Evolutionary conservation across 73 alveolate species (phyloP).

Genomic region (Symbiodinium pilosum): DNA sequence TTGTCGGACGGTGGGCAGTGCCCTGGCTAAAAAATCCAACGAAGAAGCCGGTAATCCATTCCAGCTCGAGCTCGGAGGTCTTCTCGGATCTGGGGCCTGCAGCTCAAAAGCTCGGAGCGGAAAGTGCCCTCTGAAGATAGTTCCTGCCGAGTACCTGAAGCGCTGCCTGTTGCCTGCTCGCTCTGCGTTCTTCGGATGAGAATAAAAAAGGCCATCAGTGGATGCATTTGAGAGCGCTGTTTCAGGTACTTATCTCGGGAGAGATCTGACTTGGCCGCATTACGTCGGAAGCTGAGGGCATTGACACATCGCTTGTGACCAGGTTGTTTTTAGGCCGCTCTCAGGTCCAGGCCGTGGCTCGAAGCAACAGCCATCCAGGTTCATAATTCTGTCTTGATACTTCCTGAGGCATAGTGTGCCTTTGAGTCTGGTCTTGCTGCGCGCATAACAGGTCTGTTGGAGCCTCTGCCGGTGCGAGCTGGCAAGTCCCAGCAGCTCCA

Average conservation of each 20-base stretch:
- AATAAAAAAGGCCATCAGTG: background rate
- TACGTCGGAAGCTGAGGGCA: conserved; percentile 17
- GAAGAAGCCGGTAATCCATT: background rate
- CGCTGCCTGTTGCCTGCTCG: too few species aligned
- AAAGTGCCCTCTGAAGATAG: background rate
- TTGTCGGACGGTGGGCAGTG: conserved; percentile 72
- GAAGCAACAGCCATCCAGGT: background rate
- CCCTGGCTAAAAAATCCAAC: background rate
- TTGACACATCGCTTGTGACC: background rate
- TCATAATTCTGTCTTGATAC: background rate
- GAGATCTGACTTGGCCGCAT: conserved; percentile 90
- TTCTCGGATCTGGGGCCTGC: background rate
- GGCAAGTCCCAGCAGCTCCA: conserved; percentile 30
- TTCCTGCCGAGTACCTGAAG: too few species aligned
- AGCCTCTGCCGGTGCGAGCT: conserved; percentile 26
- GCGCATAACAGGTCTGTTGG: conserved; percentile 62
- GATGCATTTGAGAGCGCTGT: background rate
- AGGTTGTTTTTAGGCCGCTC: background rate
- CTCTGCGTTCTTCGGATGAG: background rate
- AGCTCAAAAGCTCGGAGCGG: background rate
- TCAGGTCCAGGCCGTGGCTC: background rate
- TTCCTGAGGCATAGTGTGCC: background rate
- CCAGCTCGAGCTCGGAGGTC: background rate
- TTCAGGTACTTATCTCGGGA: conserved; percentile 29
- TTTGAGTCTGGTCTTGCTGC: background rate